Base-by-base conservation (phyloP, 371 early-diverging fungal genomes). In the Basidiobolus meristosporus region DNA sequence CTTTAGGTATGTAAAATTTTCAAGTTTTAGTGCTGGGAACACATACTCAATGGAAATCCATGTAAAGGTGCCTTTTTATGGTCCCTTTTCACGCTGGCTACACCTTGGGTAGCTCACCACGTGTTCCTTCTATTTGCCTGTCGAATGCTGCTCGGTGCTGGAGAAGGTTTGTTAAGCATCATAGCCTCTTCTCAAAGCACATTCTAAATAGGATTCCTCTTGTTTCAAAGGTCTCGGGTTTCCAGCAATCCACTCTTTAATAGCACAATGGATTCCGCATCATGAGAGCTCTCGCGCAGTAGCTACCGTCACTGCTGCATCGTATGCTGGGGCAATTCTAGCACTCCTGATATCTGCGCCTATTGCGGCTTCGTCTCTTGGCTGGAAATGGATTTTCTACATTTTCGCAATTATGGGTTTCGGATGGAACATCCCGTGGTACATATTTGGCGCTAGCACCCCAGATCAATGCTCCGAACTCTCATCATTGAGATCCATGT, bases 331-430 rank as follows among this genome's bases (percentile, higher is more conserved):
- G 11, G 16, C 39, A 21, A 17, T 23, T n/a, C 15, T 39, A 39
- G 39, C 39, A 12, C 7, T 23, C 7, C 23, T 39, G 15, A 11
- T 39, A 23, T 10, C 39, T 11, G 39, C 39, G 23, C 39, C 39
- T 39, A 10, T 39, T n/a, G n/a, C n/a, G 20, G 39, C 39, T 10
- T 21, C 39, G 7, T 17, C 11, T 21, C 10, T 21, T 7, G 15
- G n/a, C 14, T 39, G 39, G 39, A 7, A 7, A 10, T 39, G 28
- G 23, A 20, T 39, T 21, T 39, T 39, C 23, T 39, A 39, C 15
- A 21, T 7, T 39, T 39, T 39, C 15, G 39, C 21, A n/a, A 20
- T 11, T n/a, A 20, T 39, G 12, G 20, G 23, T 20, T 28, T 39
- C 7, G 12, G 16, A 7, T 39, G 39, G 39, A 21, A 7, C 15